A percentile compares a stretch with the other conserved stretches of the same genome.
These are phyloP conservation scores for Cutaneotrichosporon sp. DNA, from an alignment of 1,284 basidiomycete species.

Conservation along the genomic window DNA sequence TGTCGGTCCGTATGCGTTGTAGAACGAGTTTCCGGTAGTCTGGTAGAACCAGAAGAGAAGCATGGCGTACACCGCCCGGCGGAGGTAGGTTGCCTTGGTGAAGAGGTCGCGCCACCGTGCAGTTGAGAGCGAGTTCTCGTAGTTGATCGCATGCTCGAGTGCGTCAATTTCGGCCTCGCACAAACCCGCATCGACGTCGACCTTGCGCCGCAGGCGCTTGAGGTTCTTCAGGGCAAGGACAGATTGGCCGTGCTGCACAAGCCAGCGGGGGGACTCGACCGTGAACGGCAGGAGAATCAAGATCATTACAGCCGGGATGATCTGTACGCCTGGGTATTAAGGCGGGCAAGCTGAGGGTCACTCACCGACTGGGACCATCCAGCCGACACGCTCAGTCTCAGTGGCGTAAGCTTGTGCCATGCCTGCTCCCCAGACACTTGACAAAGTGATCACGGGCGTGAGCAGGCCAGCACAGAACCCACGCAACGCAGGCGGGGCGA, in stretches of 20 bases:
- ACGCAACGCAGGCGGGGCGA: constrained; percentile 17
- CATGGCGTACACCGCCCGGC: constrained; percentile 10
- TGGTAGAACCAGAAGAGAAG: constrained; percentile 17
- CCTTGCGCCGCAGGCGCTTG: constrained; percentile 13
- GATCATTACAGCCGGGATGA: constrained; percentile 14
- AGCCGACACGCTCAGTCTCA: constrained; percentile 12
- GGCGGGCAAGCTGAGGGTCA: background rate
- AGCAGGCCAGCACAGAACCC: constrained; percentile 21
- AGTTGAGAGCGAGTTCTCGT: constrained; percentile 1
- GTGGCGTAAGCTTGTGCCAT: constrained; percentile 16
- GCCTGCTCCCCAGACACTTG: constrained; percentile 13
- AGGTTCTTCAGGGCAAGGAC: constrained; percentile 19
- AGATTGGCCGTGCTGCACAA: constrained; percentile 15
- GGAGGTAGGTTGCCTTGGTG: constrained; percentile 15
- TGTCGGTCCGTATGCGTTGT: constrained; percentile 21
- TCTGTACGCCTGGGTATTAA: constrained; percentile 10
- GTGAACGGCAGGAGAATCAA: constrained; percentile 12
- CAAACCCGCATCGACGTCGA: constrained; percentile 17
- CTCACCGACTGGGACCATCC: constrained; percentile 20
- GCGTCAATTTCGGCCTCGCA: constrained; percentile 20
- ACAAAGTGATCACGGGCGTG: constrained; percentile 11
- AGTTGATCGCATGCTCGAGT: constrained; percentile 19
- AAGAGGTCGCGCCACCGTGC: constrained; percentile 25
- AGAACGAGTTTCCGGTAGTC: constrained; percentile 20
- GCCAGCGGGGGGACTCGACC: constrained; percentile 28